These are phyloP conservation scores for Malus sylvestris DNA, from an alignment of 306 rosid species.

Conservation along the genomic window DNA sequence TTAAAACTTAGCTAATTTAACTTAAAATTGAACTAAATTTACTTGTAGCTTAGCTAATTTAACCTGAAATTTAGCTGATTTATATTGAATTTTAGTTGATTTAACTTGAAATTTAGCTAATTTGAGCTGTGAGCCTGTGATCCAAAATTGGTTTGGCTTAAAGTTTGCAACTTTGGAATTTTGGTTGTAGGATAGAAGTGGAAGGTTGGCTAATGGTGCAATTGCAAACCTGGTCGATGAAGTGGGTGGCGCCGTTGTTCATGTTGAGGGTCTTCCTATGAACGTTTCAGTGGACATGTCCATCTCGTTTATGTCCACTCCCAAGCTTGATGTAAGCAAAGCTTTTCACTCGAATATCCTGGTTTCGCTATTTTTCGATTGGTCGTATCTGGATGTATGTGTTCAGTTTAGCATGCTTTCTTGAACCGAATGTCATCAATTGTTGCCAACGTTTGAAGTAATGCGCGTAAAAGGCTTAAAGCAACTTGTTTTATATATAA, in stretches of 20 bases:
- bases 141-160: not conserved
- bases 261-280: conserved; percentile 62
- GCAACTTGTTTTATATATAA: not conserved
- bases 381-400: not conserved
- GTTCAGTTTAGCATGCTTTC: not conserved
- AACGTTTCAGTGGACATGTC: conserved; percentile 92
- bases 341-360: not conserved
- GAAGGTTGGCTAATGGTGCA: conserved; percentile 64
- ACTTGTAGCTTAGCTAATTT: not conserved
- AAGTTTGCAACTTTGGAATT: not conserved
- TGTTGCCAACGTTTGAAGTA: not conserved
- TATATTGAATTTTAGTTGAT: not conserved
- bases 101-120: not conserved
- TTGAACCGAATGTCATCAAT: no score
- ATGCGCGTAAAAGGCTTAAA: not conserved
- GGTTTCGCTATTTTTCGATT: not conserved
- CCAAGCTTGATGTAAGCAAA: conserved; percentile 48
- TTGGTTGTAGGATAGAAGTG: conserved; percentile 50
- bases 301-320: conserved; percentile 54
- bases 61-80: not conserved
- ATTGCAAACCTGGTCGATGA: conserved; percentile 79
- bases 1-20: not conserved
- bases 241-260: conserved; percentile 51
- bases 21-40: not conserved
- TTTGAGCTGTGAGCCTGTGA: not conserved